Evolutionary conservation across 345 rosid species (phyloP), one percentile per base, ranked within the genome.

Genomic region (Cardiospermum halicacabum): DNA sequence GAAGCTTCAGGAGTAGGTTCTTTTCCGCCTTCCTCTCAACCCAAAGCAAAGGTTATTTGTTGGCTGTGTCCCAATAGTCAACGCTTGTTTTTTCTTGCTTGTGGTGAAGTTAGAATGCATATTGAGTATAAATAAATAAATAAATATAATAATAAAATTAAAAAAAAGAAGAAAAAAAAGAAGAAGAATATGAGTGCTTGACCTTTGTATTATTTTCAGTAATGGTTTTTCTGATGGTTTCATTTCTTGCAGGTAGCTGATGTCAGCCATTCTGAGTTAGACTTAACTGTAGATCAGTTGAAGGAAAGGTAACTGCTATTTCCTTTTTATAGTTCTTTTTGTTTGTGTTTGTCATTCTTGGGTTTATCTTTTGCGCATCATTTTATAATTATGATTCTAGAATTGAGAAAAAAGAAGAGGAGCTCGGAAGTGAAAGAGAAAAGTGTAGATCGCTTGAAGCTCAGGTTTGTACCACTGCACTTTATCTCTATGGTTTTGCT

Each of bases 221-320:
- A 30, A 21, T 13, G 19, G 48, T 10, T 50, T 12, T 62, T 34
- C 5, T 4, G 28, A 58, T 5, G 37, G 21, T 61, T 57, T 26
- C 69, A 39, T 39, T 67, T 19, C 26, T 68, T 8, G 47, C 80
- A 84, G 88, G 80, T 53, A 40, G 61, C 36, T 61, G 55, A 36
- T 53, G 56, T 32, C 27, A 56, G 64, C 49, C 37, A 53, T 30
- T 18, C 12, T 1, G 72, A 69, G 34, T 34, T 68, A 27, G 56
- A 26, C 34, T 62, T 31, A 56, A 71, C 64, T 18, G 58, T 83
- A 43, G 74, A 64, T 36, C 58, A 58, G 68, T 66, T 93, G n/a
- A 83, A 45, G 77, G 79, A 82, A 21, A 82, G 96, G 92, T 92
- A 7, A 47, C 50, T 77, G 49, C 37, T 56, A 13, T 72, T 45